Conservation (phyloP, 768 basidiomycete genomes). For the Grammothele lineata region DNA sequence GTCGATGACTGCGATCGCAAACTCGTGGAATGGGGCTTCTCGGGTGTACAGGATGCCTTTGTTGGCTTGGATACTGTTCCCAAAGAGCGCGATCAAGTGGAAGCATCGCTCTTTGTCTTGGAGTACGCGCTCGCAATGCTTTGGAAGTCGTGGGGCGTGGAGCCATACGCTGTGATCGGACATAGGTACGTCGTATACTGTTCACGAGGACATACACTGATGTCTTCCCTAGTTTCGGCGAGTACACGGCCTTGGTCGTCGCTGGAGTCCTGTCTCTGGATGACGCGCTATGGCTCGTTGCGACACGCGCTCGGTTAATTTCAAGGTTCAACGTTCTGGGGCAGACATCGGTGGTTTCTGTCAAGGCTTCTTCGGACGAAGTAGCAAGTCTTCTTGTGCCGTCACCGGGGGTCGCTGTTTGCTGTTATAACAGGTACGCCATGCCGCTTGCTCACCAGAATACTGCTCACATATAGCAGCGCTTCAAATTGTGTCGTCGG, state of each 20-base stretch:
- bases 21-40: constrained; percentile 45
- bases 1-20: constrained; percentile 58
- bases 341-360: constrained; percentile 59
- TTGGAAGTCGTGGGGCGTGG: constrained; percentile 69
- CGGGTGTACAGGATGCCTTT: constrained; percentile 42
- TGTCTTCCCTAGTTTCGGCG: constrained; percentile 55
- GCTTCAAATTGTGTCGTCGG: constrained; percentile 38
- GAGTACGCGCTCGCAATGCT: constrained; percentile 59
- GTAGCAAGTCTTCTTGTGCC: constrained; percentile 29
- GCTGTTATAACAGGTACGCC: constrained; percentile 56
- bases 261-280: constrained; percentile 54
- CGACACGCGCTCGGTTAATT: constrained; percentile 55
- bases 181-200: constrained; percentile 62
- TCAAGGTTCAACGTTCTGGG: constrained; percentile 38
- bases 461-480: too few species aligned
- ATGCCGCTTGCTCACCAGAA: too few species aligned
- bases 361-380: constrained; percentile 35
- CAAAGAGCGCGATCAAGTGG: constrained; percentile 43
- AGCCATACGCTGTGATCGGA: constrained; percentile 58
- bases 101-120: constrained; percentile 54
- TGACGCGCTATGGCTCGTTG: constrained; percentile 55
- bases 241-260: constrained; percentile 68
- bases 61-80: not conserved
- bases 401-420: constrained; percentile 33
- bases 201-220: too few species aligned